Conservation (phyloP, 176 grass and related monocot genomes). For the Typha latifolia region DNA sequence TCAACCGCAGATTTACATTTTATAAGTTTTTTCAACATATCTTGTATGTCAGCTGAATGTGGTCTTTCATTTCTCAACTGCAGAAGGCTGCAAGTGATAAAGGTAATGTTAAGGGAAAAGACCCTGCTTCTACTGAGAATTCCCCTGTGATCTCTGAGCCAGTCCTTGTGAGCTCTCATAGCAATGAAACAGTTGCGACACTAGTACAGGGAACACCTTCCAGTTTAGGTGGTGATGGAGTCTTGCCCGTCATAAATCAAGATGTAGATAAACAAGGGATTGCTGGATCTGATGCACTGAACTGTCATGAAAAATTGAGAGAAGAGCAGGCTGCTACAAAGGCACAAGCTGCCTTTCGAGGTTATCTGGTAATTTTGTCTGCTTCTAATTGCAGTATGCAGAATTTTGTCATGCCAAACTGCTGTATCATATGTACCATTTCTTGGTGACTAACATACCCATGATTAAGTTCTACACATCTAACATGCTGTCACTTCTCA, state of each 20-base stretch:
- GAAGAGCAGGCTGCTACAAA: constrained; percentile 72
- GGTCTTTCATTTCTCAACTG: constrained; percentile 14
- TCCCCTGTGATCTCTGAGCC: constrained; percentile 73
- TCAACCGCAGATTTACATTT: too few species aligned
- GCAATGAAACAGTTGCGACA: constrained; percentile 21
- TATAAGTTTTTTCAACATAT: background rate
- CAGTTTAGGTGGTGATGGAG: constrained; percentile 31
- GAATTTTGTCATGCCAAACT: background rate
- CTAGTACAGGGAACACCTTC: constrained; percentile 37
- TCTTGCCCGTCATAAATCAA: constrained; percentile 22
- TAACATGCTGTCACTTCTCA: background rate
- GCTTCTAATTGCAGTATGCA: background rate
- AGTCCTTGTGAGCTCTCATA: constrained; percentile 42
- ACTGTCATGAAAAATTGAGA: constrained; percentile 20
- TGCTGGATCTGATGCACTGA: constrained; percentile 16
- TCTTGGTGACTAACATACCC: background rate
- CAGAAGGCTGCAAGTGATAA: constrained; percentile 51
- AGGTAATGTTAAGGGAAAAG: constrained; percentile 30
- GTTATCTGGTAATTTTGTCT: constrained; percentile 62
- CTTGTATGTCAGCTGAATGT: background rate
- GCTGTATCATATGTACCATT: background rate
- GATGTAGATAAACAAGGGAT: constrained; percentile 28
- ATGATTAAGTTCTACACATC: background rate
- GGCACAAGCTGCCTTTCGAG: constrained; percentile 75
- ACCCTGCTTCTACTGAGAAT: constrained; percentile 30